Conservation (phyloP, 1,284 basidiomycete genomes). For the Sparassis latifolia region DNA sequence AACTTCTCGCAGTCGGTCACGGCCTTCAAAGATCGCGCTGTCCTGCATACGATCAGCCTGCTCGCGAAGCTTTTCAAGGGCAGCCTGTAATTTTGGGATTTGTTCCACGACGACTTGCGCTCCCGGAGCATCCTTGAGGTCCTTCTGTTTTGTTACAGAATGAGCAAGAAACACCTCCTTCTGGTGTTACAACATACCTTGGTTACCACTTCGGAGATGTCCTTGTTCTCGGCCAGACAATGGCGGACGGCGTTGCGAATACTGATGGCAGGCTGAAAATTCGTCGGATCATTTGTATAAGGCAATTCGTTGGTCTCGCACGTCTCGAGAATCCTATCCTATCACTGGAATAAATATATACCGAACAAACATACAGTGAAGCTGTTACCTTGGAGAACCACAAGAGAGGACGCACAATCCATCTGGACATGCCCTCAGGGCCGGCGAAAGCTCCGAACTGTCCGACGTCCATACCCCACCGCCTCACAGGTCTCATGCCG, state of each 20-base stretch:
- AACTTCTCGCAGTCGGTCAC: conserved; percentile 11
- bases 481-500: conserved; percentile 57
- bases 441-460: conserved; percentile 33
- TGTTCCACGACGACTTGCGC: too few species aligned
- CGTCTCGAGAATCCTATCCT: conserved; percentile 73
- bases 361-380: not conserved
- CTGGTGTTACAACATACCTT: too few species aligned
- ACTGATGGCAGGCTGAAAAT: conserved; percentile 65
- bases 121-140: too few species aligned
- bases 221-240: conserved; percentile 1
- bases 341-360: conserved; percentile 4
- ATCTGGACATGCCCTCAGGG: conserved; percentile 51
- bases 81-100: too few species aligned
- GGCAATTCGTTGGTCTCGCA: conserved; percentile 53
- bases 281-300: conserved; percentile 62
- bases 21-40: too few species aligned
- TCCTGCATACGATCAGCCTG: too few species aligned
- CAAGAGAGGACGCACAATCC: conserved; percentile 66
- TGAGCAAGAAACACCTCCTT: too few species aligned
- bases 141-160: too few species aligned
- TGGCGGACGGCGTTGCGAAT: conserved; percentile 64
- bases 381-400: conserved; percentile 55
- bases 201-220: not conserved
- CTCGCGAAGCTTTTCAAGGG: too few species aligned
- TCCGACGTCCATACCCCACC: conserved; percentile 69